Conservation (phyloP, 2,329 filamentous ascomycete genomes). For the Phoma sp. region DNA sequence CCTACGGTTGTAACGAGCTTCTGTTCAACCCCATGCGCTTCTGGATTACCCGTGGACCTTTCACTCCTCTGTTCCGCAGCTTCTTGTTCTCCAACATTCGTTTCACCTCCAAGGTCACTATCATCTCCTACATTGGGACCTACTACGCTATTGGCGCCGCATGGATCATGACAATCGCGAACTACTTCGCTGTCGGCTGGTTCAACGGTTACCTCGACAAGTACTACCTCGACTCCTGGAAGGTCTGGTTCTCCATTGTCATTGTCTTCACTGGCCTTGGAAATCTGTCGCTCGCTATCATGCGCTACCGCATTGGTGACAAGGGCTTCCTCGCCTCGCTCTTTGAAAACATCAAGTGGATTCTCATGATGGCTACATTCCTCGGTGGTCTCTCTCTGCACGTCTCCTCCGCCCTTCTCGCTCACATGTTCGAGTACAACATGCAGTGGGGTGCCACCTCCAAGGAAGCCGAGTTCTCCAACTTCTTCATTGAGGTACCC, state of each 20-base stretch:
- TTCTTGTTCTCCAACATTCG: conserved; percentile 68
- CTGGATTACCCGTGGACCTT: conserved; percentile 68
- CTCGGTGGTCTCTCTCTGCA: conserved; percentile 81
- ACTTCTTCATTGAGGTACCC: conserved; percentile 84
- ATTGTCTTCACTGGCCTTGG: conserved; percentile 69
- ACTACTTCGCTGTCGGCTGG: conserved; percentile 75
- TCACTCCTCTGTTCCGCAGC: conserved; percentile 67
- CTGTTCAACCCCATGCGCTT: conserved; percentile 71
- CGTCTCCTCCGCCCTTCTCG: conserved; percentile 77
- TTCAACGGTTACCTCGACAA: conserved; percentile 77
- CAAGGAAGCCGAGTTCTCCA: conserved; percentile 82
- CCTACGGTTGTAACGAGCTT: conserved; percentile 73
- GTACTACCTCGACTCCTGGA: conserved; percentile 77
- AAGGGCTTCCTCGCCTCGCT: conserved; percentile 59
- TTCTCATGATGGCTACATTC: conserved; percentile 75
- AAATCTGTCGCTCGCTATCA: conserved; percentile 65
- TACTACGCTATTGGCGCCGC: conserved; percentile 74
- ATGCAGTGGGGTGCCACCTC: conserved; percentile 85
- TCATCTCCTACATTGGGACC: conserved; percentile 72
- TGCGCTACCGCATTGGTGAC: conserved; percentile 67
- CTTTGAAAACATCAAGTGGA: conserved; percentile 68
- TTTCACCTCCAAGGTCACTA: conserved; percentile 71
- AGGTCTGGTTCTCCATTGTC: conserved; percentile 60
- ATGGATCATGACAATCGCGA: conserved; percentile 68
- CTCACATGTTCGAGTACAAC: conserved; percentile 84